These are phyloP conservation scores for Clavispora santaluciae DNA, from an alignment of 805 yeast species.

Conservation along the genomic window DNA sequence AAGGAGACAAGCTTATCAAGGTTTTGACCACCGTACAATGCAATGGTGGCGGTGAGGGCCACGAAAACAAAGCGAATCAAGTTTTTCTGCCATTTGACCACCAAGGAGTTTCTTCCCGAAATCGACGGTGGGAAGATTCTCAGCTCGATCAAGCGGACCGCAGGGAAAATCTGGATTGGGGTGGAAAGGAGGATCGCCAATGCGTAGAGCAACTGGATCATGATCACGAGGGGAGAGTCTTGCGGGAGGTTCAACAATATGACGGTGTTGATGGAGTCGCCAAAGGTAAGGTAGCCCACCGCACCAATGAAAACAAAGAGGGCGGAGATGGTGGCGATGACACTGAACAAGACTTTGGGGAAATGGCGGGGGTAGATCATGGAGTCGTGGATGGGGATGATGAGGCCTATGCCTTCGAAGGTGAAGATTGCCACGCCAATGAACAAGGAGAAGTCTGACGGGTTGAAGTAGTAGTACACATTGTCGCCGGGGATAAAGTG, in stretches of 20 bases:
- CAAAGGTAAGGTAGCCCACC: slow-evolving; percentile 68
- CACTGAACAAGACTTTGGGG: slow-evolving; percentile 58
- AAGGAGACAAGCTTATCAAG: slow-evolving; percentile 73
- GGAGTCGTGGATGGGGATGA: slow-evolving; percentile 77
- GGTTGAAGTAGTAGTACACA: slow-evolving; percentile 48
- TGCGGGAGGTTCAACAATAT: slow-evolving; percentile 72
- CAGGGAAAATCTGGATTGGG: slow-evolving; percentile 79
- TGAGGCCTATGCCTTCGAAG: slow-evolving; percentile 82
- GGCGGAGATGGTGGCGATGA: slow-evolving; percentile 56
- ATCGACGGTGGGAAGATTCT: slow-evolving; percentile 39
- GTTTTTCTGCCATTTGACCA: slow-evolving; percentile 66
- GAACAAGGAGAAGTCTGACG: slow-evolving; percentile 60
- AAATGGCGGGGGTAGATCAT: slow-evolving; percentile 73
- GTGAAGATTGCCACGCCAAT: slow-evolving; percentile 84
- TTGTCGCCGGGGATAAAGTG: slow-evolving; percentile 39
- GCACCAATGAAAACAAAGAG: slow-evolving; percentile 62
- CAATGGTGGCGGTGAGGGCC: slow-evolving; percentile 48
- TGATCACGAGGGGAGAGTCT: slow-evolving; percentile 51
- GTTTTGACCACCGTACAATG: slow-evolving; percentile 63
- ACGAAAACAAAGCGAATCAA: slow-evolving; percentile 52
- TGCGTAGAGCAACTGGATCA: slow-evolving; percentile 68
- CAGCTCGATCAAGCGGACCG: slow-evolving; percentile 66
- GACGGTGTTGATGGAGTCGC: slow-evolving; percentile 59
- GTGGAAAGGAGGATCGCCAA: slow-evolving; percentile 72
- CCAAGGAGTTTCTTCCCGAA: slow-evolving; percentile 55